These are phyloP conservation scores for Carex myosuroides DNA, from an alignment of 176 grass and related monocot species.

Conservation along the genomic window DNA sequence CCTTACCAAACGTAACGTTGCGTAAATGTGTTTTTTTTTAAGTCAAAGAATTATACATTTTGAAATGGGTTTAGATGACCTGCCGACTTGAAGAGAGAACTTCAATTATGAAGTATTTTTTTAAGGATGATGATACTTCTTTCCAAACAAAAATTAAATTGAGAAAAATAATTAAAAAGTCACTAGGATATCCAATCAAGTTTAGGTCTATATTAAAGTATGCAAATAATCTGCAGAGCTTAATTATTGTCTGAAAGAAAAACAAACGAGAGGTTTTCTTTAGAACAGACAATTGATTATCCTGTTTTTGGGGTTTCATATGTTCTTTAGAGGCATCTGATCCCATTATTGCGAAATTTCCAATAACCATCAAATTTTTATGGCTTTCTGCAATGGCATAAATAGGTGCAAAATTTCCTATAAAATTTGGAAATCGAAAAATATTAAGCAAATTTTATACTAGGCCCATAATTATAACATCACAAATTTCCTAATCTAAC, in stretches of 20 bases:
- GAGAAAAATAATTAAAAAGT: neutral
- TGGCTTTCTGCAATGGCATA: neutral
- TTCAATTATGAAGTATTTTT: neutral
- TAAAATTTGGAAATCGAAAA: neutral
- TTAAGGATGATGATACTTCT: neutral
- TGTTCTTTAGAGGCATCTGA: neutral
- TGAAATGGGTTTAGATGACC: neutral
- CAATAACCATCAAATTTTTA: neutral
- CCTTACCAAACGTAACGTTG: neutral
- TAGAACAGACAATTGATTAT: neutral
- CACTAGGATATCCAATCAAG: neutral
- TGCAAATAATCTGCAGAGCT: neutral
- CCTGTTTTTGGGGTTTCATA: neutral
- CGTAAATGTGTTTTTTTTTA: neutral
- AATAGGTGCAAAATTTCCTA: neutral
- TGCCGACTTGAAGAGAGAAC: neutral
- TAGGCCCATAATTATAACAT: constrained; percentile 6
- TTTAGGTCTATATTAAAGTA: neutral
- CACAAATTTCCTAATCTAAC: constrained; percentile 13
- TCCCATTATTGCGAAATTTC: neutral
- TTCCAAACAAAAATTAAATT: neutral
- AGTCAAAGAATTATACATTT: neutral
- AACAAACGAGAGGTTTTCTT: neutral
- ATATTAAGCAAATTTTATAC: constrained; percentile 22
- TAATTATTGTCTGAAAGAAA: neutral